These are phyloP conservation scores for Pseudocercospora pini-densiflorae DNA, from an alignment of 2,329 filamentous ascomycete species.

Conservation along the genomic window DNA sequence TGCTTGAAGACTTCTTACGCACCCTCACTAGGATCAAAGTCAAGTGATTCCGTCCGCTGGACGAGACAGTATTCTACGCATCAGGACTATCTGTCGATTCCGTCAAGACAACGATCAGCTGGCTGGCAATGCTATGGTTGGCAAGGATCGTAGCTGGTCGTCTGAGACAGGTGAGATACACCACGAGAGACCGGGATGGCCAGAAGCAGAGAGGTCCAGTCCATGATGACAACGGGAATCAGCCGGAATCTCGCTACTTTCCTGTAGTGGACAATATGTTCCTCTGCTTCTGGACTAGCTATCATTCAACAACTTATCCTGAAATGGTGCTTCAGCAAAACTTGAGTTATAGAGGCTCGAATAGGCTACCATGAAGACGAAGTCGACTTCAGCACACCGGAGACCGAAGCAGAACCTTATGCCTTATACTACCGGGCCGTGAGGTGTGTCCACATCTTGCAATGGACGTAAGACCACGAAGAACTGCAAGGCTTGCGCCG, in stretches of 20 bases:
- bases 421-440: neutral
- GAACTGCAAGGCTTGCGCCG: neutral
- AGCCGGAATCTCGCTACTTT: neutral
- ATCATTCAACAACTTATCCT: neutral
- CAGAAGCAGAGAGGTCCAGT: neutral
- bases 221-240: neutral
- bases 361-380: neutral
- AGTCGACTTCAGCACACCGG: neutral
- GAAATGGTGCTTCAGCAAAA: neutral
- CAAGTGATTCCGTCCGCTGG: no score
- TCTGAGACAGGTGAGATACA: neutral
- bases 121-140: neutral
- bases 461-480: neutral
- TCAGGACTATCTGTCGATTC: neutral
- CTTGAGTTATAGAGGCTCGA: neutral
- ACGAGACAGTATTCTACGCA: no score
- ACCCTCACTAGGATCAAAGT: neutral
- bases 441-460: neutral
- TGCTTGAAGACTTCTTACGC: constrained; percentile 10
- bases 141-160: neutral
- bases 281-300: neutral
- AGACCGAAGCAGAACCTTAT: neutral
- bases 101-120: no score
- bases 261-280: neutral
- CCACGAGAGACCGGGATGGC: neutral